Percentiles rank a stretch among this genome's conserved stretches.
Evolutionary conservation across 257 asterid species (phyloP).

Genomic region (Solanum chmielewskii): DNA sequence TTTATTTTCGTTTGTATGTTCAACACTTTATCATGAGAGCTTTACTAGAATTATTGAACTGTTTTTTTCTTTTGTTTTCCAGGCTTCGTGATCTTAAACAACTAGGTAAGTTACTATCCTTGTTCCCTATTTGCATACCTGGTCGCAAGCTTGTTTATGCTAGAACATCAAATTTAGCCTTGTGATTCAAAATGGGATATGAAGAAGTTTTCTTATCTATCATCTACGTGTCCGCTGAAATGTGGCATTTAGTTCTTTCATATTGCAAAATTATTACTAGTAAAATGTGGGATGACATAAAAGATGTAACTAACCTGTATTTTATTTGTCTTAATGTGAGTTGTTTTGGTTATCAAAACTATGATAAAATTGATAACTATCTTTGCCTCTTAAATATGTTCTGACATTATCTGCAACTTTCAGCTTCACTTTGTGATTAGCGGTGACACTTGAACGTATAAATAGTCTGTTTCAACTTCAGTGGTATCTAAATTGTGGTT

Average conservation of each 20-base stretch:
- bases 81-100: conserved; percentile 97
- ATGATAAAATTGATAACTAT: neutral
- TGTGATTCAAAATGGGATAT: neutral
- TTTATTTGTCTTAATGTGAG: neutral
- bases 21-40: neutral
- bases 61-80: conserved; percentile 10
- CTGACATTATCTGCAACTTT: neutral
- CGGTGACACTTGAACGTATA: neutral
- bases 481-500: neutral
- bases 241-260: neutral
- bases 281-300: neutral
- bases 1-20: neutral
- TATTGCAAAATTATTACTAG: neutral
- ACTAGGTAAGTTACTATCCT: conserved; percentile 45
- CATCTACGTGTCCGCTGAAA: neutral
- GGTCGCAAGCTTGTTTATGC: neutral
- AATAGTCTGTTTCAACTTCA: neutral
- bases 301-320: neutral
- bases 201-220: neutral
- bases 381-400: neutral
- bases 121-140: neutral
- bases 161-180: neutral
- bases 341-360: neutral
- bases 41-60: neutral
- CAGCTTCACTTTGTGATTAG: neutral